A percentile compares a stretch with the other conserved stretches of the same genome.
Evolutionary conservation across 2,329 filamentous ascomycete species (phyloP).

Genomic region (Colletotrichum theobromicola): DNA sequence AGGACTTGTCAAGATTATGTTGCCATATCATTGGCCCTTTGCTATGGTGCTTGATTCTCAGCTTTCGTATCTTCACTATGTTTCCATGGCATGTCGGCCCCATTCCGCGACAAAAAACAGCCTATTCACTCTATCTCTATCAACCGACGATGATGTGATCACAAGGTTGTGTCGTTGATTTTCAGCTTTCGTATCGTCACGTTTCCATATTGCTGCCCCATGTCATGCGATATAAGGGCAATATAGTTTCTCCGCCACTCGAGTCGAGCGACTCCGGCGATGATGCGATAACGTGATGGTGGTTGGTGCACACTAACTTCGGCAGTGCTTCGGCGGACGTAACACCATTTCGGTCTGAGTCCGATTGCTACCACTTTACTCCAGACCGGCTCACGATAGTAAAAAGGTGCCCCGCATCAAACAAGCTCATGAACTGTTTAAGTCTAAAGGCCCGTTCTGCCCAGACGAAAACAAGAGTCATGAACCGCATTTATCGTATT

Average conservation of each 20-base stretch:
- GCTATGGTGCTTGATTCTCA: background rate
- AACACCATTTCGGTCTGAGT: background rate
- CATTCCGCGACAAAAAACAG: background rate
- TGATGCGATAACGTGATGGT: background rate
- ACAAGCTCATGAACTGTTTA: background rate
- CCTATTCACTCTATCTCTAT: background rate
- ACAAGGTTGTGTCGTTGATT: background rate
- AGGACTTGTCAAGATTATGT: background rate
- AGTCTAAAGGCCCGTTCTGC: background rate
- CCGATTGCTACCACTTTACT: background rate
- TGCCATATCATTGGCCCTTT: background rate
- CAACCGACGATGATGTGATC: background rate
- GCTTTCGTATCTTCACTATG: background rate
- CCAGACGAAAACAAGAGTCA: background rate
- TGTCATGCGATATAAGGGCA: background rate
- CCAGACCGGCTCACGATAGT: background rate
- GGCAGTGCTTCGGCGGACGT: background rate
- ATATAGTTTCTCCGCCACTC: background rate
- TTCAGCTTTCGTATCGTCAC: background rate
- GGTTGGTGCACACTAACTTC: background rate
- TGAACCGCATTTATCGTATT: background rate
- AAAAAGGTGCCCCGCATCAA: background rate
- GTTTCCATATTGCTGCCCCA: background rate
- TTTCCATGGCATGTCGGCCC: background rate
- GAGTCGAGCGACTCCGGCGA: background rate